phyloP scores from a whole-genome alignment of 2,329 filamentous ascomycete genomes.

The Clonostachys chloroleuca region DNA sequence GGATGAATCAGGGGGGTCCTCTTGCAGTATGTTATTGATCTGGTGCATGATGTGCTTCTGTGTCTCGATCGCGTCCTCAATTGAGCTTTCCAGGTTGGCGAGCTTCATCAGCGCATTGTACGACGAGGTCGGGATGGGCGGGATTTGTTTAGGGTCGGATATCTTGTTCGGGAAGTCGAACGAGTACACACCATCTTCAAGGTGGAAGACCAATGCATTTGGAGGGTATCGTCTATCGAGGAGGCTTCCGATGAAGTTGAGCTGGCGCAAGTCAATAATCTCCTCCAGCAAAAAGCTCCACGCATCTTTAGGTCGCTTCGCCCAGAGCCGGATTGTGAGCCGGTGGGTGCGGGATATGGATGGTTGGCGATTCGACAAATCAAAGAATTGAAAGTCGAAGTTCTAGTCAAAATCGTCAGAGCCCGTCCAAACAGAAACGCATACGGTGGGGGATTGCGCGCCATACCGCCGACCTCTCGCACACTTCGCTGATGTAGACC shows the following conservation, averaged over 20 bases:
- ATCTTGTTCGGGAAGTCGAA: constrained; percentile 58
- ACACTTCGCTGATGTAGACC: constrained; percentile 84
- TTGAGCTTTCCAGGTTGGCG: constrained; percentile 82
- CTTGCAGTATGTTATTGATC: constrained; percentile 58
- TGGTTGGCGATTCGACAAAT: constrained; percentile 61
- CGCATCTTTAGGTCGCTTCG: constrained; percentile 43
- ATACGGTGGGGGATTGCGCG: not conserved
- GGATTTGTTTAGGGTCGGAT: constrained; percentile 47
- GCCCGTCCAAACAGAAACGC: not conserved
- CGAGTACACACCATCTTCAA: constrained; percentile 82
- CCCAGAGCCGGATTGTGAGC: constrained; percentile 72
- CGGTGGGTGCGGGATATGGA: constrained; percentile 60
- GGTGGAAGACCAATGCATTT: constrained; percentile 82
- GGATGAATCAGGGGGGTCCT: constrained; percentile 34
- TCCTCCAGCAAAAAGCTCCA: constrained; percentile 68
- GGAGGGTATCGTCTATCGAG: constrained; percentile 67
- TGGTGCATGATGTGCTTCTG: constrained; percentile 71
- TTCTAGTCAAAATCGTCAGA: constrained; percentile 45
- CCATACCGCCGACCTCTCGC: constrained; percentile 65
- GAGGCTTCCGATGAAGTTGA: constrained; percentile 77
- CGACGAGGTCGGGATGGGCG: constrained; percentile 60
- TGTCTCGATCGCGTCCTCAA: constrained; percentile 82
- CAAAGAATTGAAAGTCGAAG: constrained; percentile 83
- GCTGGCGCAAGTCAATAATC: constrained; percentile 61
- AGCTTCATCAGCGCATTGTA: constrained; percentile 87